Base-by-base conservation (phyloP, 805 yeast species). In the Metschnikowia gelsemii region DNA sequence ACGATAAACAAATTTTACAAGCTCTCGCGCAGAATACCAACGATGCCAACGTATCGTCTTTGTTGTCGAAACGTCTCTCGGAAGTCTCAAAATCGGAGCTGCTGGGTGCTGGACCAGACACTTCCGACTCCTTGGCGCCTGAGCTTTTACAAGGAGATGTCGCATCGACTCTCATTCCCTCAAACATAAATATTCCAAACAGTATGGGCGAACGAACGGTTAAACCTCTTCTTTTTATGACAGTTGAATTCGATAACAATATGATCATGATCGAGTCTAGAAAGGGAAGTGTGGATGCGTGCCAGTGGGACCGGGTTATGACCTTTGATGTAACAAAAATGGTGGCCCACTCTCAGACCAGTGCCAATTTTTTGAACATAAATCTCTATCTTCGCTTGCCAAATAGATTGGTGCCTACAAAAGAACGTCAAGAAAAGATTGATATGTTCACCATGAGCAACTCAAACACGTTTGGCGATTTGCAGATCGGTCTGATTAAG, bases 161-260 rank as follows among this genome's bases (percentile, higher is more conserved):
- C 57, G 73, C 63, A 5, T 49, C 72, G 26, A 51, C 62, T 35
- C 47, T 60, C 31, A 68, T 82, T 32, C 82, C 87, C 30, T 73
- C 83, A 12, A 47, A 47, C 40, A 68, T 75, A 31, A 66, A 78
- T 35, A 66, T 78, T 32, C 82, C 86, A 12, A 75, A 76, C 22
- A 48, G 46, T 26, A 27, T 37, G n/a, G 80, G 51, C 13, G 69
- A 66, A 32, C 71, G 72, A 38, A 66, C 75, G 25, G 73, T 78
- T 47, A 80, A 79, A 51, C 78, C 93, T 13, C 73, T 95, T 45
- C 75, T 93, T 27, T 87, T 87, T 62, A 76, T 90, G 56, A 88
- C 96, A 2, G 73, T 93, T 32, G 99, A 93, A 64, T 91, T 89
- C 59, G 99, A 93, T 65, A 93, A 93, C 64, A 88, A 91, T 37